phyloP scores from a whole-genome alignment of 305 asterid genomes.

The Andrographis paniculata region DNA sequence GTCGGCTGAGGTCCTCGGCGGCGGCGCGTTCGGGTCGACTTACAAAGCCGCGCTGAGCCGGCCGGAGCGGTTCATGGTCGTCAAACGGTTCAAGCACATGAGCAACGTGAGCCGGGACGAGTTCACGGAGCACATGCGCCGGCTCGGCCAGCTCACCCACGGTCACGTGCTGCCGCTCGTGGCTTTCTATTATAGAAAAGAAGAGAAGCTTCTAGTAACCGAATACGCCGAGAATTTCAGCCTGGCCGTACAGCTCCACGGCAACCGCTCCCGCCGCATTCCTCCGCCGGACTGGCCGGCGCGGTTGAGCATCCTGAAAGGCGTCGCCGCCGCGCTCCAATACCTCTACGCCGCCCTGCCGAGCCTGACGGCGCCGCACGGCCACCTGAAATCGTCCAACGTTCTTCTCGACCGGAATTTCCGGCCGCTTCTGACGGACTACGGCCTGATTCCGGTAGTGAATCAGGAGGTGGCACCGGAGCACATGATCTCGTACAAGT shows the following conservation, averaged over 20 bases:
- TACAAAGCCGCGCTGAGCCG: constrained; percentile 58
- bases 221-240: constrained; percentile 50
- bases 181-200: constrained; percentile 76
- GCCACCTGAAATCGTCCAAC: constrained; percentile 87
- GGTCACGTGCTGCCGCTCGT: constrained; percentile 58
- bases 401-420: constrained; percentile 53
- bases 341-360: constrained; percentile 80
- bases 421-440: constrained; percentile 66
- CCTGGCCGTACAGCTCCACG: constrained; percentile 82
- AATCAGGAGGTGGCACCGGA: constrained; percentile 60
- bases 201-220: constrained; percentile 79
- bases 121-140: constrained; percentile 79
- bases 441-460: constrained; percentile 60
- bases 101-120: constrained; percentile 57
- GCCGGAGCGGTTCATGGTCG: constrained; percentile 47
- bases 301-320: constrained; percentile 67
- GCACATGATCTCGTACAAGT: constrained; percentile 60
- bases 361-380: constrained; percentile 75
- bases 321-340: constrained; percentile 62
- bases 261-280: constrained; percentile 39
- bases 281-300: constrained; percentile 60
- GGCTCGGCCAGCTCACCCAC: constrained; percentile 64
- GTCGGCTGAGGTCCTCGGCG: constrained; percentile 82
- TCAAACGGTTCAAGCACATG: constrained; percentile 83
- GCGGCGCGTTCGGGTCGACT: constrained; percentile 71